These are phyloP conservation scores for Blattamonas nauphoetae DNA, from an alignment of 78 protist species.

Conservation along the genomic window DNA sequence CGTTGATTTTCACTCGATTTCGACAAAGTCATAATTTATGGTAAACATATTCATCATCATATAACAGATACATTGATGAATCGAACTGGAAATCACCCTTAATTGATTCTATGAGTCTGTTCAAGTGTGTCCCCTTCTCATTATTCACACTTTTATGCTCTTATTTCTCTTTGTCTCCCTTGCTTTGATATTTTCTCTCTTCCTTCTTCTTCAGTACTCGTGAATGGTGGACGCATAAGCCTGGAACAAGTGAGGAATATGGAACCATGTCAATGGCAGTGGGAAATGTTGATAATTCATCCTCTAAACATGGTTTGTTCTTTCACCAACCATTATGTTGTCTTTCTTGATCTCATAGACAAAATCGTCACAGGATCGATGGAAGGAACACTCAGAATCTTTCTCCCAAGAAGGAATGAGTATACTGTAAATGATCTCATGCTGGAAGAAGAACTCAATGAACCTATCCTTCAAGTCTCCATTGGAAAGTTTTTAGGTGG, in stretches of 20 bases:
- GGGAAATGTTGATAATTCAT: slow-evolving; percentile 46
- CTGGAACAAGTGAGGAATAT: slow-evolving; percentile 23
- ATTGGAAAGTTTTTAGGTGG: slow-evolving; percentile 13
- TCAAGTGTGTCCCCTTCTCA: too few species aligned
- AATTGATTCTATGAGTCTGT: too few species aligned
- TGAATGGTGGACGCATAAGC: background rate
- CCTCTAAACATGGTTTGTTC: background rate
- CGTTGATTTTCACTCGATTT: too few species aligned
- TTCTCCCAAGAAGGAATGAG: slow-evolving; percentile 10
- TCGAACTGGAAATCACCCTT: too few species aligned
- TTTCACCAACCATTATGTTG: background rate
- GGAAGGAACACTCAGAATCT: slow-evolving; percentile 36
- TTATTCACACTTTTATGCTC: too few species aligned
- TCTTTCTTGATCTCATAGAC: background rate
- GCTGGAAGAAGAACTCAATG: slow-evolving; percentile 31
- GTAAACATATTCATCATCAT: too few species aligned
- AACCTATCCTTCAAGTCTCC: slow-evolving; percentile 38
- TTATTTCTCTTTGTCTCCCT: too few species aligned
- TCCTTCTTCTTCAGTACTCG: background rate
- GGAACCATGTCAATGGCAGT: background rate
- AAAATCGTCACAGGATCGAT: slow-evolving; percentile 35
- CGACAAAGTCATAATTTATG: too few species aligned
- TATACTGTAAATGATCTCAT: slow-evolving; percentile 39
- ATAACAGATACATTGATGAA: too few species aligned
- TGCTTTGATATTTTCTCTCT: too few species aligned